Conservation (phyloP, 225 moss, liverwort and hornwort genomes). For the Ulota crispa region DNA sequence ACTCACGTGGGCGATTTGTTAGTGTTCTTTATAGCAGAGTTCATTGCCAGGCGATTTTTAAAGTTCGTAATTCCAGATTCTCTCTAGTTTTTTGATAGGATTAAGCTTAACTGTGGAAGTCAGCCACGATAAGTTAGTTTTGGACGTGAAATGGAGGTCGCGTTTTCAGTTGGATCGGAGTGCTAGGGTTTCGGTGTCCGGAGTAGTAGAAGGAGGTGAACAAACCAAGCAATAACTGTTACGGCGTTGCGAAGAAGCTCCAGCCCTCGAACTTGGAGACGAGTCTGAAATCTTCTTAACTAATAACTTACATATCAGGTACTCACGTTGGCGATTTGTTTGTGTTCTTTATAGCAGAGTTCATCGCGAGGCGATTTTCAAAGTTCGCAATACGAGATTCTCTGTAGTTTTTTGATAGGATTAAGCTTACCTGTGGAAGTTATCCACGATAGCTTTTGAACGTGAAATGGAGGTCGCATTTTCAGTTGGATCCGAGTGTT, state of each 20-base stretch:
- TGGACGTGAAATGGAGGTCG: conserved; percentile 25
- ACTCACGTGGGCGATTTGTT: background rate
- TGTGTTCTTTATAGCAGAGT: background rate
- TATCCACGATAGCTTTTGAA: background rate
- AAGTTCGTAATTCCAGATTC: background rate
- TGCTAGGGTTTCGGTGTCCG: conserved; percentile 33
- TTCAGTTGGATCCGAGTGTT: background rate
- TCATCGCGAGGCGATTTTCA: background rate
- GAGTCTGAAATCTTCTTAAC: background rate
- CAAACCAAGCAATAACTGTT: too few relatives aligned
- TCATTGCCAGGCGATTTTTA: background rate
- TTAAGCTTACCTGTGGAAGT: background rate
- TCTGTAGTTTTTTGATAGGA: background rate
- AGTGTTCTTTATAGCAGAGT: background rate
- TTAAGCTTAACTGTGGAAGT: background rate
- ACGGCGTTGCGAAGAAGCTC: background rate
- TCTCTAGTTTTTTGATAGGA: background rate
- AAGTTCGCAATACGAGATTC: background rate
- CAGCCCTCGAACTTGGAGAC: background rate
- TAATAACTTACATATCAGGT: background rate
- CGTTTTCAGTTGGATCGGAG: background rate
- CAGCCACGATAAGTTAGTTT: background rate
- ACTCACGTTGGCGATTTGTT: background rate
- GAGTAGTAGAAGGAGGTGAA: background rate
- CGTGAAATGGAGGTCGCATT: conserved; percentile 21